phyloP scores from a whole-genome alignment of 2,329 filamentous ascomycete species.

The Cladosporium sp. region DNA sequence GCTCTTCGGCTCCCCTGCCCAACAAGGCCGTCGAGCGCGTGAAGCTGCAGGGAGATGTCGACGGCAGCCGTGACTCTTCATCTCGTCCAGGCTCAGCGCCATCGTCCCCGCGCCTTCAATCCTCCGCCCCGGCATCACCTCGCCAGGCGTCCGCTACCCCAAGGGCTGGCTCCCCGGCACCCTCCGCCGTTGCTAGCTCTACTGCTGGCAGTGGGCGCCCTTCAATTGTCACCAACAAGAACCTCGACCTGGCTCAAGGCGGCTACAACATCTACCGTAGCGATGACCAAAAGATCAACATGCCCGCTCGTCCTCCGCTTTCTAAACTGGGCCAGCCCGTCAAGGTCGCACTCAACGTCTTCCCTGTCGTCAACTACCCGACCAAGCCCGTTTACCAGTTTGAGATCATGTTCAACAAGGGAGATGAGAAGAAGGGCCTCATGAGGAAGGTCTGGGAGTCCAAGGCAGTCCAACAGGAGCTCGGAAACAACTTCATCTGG shows the following conservation, averaged over 20 bases:
- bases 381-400: slow-evolving; percentile 70
- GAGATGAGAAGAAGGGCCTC: slow-evolving; percentile 59
- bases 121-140: neutral
- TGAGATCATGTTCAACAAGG: slow-evolving; percentile 63
- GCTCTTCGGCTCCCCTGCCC: slow-evolving; percentile 17
- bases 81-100: neutral
- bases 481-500: slow-evolving; percentile 63
- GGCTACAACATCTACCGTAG: slow-evolving; percentile 29
- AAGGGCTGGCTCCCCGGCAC: slow-evolving; percentile 2
- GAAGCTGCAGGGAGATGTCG: neutral
- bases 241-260: slow-evolving; percentile 23
- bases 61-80: slow-evolving; percentile 5
- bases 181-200: neutral
- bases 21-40: slow-evolving; percentile 6
- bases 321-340: slow-evolving; percentile 37
- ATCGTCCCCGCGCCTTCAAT: neutral
- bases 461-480: slow-evolving; percentile 49
- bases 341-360: slow-evolving; percentile 63
- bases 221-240: slow-evolving; percentile 16
- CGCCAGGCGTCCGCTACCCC: neutral
- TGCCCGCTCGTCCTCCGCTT: slow-evolving; percentile 31
- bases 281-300: slow-evolving; percentile 13
- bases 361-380: slow-evolving; percentile 59
- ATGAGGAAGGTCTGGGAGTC: slow-evolving; percentile 75
- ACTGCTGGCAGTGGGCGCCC: neutral